These are phyloP conservation scores for Panellus pusillus DNA, from an alignment of 768 basidiomycete genomes.

Conservation along the genomic window DNA sequence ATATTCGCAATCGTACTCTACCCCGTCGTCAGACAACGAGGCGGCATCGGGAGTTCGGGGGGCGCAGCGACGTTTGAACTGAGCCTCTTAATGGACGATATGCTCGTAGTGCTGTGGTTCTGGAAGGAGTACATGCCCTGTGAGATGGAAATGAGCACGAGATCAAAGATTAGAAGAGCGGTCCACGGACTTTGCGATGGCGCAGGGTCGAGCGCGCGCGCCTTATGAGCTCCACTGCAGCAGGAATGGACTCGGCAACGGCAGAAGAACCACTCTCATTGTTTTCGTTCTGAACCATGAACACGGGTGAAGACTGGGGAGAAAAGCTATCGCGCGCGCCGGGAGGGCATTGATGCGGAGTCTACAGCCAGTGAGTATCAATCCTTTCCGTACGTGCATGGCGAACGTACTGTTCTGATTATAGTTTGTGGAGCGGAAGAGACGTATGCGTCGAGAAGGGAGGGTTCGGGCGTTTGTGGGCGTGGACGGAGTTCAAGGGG, in stretches of 20 bases:
- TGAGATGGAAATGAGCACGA: background rate
- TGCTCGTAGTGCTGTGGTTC: constrained; percentile 12
- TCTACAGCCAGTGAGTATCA: background rate
- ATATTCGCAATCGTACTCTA: background rate
- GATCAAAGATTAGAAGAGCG: background rate
- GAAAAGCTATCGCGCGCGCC: constrained; percentile 15
- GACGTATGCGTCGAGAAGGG: background rate
- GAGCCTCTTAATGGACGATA: too few species aligned
- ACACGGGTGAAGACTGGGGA: background rate
- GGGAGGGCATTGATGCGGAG: constrained; percentile 4
- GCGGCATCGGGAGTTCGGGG: too few species aligned
- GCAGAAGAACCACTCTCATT: too few species aligned
- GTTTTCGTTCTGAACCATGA: background rate
- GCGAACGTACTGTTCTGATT: background rate
- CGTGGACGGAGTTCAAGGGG: background rate
- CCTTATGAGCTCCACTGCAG: background rate
- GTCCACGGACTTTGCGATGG: constrained; percentile 12
- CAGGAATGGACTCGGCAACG: background rate
- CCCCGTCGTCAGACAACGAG: background rate
- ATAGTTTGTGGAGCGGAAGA: background rate
- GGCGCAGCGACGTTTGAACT: too few species aligned
- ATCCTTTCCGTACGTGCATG: background rate
- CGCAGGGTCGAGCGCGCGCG: constrained; percentile 14
- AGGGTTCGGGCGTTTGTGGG: constrained; percentile 6
- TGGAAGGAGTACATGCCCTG: background rate